phyloP scores from a whole-genome alignment of 371 early-diverging fungal species.

The Rhizopus delemar region DNA sequence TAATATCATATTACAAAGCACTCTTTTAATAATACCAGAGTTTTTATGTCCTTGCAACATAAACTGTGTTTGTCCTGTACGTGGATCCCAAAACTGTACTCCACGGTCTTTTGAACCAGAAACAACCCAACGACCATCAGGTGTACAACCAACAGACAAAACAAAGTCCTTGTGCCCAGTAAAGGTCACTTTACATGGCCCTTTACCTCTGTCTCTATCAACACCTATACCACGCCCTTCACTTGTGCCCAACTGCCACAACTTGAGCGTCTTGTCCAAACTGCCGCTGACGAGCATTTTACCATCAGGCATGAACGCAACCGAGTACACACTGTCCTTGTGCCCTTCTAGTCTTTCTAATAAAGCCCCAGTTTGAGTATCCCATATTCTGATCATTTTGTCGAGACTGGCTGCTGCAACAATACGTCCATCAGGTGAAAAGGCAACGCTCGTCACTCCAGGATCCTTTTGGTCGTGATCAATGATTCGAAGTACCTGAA shows the following conservation, averaged over 20 bases:
- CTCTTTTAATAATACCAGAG: constrained; percentile 61
- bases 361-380: constrained; percentile 72
- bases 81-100: constrained; percentile 95
- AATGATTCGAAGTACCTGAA: constrained; percentile 72
- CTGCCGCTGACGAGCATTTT: constrained; percentile 86
- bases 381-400: constrained; percentile 89
- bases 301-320: constrained; percentile 93
- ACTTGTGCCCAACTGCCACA: constrained; percentile 79
- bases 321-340: constrained; percentile 90
- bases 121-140: constrained; percentile 91
- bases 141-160: constrained; percentile 91
- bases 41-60: constrained; percentile 97
- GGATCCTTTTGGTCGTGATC: constrained; percentile 81
- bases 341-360: constrained; percentile 90
- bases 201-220: constrained; percentile 38
- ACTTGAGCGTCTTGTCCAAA: constrained; percentile 88
- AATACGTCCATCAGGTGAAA: constrained; percentile 72
- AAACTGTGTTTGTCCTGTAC: constrained; percentile 77
- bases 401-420: constrained; percentile 85
- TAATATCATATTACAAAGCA: background rate
- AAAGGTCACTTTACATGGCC: constrained; percentile 56
- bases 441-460: constrained; percentile 91
- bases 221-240: constrained; percentile 29
- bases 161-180: constrained; percentile 88
- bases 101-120: constrained; percentile 94